phyloP scores from a whole-genome alignment of 257 asterid species.

The Oldenlandia corymbosa region DNA sequence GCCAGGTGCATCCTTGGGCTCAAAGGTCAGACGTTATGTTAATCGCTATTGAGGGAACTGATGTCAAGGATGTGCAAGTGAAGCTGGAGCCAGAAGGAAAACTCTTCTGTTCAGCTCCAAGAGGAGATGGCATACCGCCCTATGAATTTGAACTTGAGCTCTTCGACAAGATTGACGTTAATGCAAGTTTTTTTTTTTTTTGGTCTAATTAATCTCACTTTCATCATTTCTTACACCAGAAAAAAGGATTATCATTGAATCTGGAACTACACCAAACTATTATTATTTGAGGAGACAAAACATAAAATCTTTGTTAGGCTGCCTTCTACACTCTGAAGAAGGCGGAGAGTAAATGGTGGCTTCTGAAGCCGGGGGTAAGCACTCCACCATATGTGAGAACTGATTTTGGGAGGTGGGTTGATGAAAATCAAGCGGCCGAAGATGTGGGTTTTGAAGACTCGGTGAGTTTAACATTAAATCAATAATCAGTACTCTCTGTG shows the following conservation, averaged over 20 bases:
- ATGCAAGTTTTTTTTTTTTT: conserved; percentile 30
- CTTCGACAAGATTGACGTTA: conserved; percentile 50
- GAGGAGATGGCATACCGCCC: conserved; percentile 37
- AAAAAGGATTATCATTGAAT: not conserved
- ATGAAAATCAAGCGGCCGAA: conserved; percentile 60
- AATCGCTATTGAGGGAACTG: conserved; percentile 62
- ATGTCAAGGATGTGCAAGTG: conserved; percentile 60
- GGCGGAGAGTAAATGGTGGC: conserved; percentile 81
- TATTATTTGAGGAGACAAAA: conserved; percentile 56
- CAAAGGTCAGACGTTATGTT: conserved; percentile 52
- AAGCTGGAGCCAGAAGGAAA: conserved; percentile 69
- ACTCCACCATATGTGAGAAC: conserved; percentile 60
- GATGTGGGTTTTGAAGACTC: no score
- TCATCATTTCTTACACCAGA: not conserved
- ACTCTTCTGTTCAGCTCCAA: conserved; percentile 52
- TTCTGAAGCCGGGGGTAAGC: conserved; percentile 49
- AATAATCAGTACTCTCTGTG: no score
- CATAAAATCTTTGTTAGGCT: conserved; percentile 34
- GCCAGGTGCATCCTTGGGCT: no score
- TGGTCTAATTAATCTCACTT: not conserved
- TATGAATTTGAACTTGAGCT: conserved; percentile 56
- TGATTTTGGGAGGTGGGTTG: conserved; percentile 90
- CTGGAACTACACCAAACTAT: no score
- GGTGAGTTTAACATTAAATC: no score
- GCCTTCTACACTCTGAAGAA: conserved; percentile 59